phyloP scores from a whole-genome alignment of 306 rosid genomes.

The Pueraria montana region DNA sequence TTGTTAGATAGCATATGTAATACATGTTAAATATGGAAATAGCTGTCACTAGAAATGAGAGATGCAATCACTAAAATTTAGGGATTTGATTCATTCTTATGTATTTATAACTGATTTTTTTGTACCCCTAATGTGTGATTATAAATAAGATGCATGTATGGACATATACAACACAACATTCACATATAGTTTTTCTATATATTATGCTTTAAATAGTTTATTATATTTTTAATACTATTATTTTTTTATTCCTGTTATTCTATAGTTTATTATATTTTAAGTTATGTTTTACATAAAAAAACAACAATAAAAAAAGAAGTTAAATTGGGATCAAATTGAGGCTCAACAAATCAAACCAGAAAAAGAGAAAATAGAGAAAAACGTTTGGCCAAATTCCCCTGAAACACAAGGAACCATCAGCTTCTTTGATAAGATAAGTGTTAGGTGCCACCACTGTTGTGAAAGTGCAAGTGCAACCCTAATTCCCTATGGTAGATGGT shows the following conservation, averaged over 20 bases:
- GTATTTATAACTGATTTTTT: not conserved
- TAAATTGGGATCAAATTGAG: too few relatives aligned
- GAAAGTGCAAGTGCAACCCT: too few relatives aligned
- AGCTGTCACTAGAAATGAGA: not conserved
- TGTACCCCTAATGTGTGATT: not conserved
- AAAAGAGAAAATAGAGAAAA: too few relatives aligned
- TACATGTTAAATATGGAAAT: not conserved
- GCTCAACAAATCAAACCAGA: too few relatives aligned
- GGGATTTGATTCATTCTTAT: not conserved
- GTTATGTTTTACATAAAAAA: too few relatives aligned
- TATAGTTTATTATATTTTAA: not conserved
- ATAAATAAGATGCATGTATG: not conserved
- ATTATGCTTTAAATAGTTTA: not conserved
- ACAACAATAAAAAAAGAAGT: too few relatives aligned
- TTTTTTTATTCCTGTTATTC: not conserved
- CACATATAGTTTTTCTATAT: not conserved
- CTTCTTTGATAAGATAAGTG: too few relatives aligned
- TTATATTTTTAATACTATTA: too few relatives aligned
- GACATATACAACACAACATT: not conserved
- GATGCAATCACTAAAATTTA: not conserved
- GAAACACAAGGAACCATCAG: too few relatives aligned
- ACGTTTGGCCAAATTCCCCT: too few relatives aligned
- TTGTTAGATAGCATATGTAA: not conserved
- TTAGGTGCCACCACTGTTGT: too few relatives aligned
- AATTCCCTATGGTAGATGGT: too few relatives aligned